Conservation (phyloP, 805 yeast genomes). For the Vanderwaltozyma yarrowii region DNA sequence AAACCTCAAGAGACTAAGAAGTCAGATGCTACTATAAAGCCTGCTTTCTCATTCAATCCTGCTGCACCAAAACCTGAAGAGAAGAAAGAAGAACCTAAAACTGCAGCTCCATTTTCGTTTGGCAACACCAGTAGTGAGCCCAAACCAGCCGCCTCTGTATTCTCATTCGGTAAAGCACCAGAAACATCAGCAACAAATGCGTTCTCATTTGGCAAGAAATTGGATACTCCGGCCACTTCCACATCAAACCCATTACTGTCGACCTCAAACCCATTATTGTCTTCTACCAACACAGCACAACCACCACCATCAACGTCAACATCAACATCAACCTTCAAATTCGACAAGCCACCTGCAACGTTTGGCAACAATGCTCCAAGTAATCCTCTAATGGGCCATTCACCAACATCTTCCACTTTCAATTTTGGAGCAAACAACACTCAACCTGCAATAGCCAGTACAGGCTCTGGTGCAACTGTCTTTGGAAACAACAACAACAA, state of each 20-base stretch:
- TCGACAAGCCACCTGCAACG: not conserved
- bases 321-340: not conserved
- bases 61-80: conserved; percentile 9
- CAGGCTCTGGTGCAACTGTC: not conserved
- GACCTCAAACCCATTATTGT: conserved; percentile 1
- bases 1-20: too few relatives aligned
- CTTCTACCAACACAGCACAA: too few relatives aligned
- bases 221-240: too few relatives aligned
- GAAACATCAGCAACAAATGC: not conserved
- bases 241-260: too few relatives aligned
- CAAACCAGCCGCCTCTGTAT: too few relatives aligned
- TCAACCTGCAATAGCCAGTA: not conserved
- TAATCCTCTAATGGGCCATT: not conserved
- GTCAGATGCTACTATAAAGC: too few relatives aligned
- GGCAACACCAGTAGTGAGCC: conserved; percentile 6
- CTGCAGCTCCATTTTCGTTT: conserved; percentile 4
- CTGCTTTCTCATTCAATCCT: conserved; percentile 15
- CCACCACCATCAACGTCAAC: too few relatives aligned
- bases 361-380: too few relatives aligned
- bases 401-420: not conserved
- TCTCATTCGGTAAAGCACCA: too few relatives aligned
- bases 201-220: not conserved
- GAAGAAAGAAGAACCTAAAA: not conserved
- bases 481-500: not conserved
- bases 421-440: not conserved